A percentile compares a stretch with the other conserved stretches of the same genome.
Conservation (phyloP, 176 grass and related monocot genomes). For the Ensete glaucum region DNA sequence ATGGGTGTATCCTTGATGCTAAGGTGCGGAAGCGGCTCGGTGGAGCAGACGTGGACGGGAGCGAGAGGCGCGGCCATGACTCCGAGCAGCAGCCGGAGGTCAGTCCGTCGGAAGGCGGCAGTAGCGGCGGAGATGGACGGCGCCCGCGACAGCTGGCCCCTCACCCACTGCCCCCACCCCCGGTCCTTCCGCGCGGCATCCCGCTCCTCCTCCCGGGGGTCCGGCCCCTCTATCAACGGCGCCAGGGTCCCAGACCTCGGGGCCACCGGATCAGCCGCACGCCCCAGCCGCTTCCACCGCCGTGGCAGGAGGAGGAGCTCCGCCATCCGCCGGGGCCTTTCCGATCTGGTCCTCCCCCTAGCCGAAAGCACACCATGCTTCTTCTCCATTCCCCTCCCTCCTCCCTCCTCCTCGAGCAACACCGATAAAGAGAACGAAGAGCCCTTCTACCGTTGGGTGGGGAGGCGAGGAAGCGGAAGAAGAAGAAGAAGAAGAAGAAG, state of each 20-base stretch:
- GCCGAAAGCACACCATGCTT: conserved; percentile 3
- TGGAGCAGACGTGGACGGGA: conserved; percentile 5
- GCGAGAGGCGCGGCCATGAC: conserved; percentile 11
- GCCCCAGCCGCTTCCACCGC: background rate
- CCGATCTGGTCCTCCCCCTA: background rate
- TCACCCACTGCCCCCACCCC: conserved; percentile 8
- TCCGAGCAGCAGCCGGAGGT: conserved; percentile 1
- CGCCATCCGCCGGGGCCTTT: background rate
- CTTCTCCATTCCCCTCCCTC: conserved; percentile 5
- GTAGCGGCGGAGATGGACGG: background rate
- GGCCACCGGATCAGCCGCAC: background rate
- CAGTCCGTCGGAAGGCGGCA: background rate
- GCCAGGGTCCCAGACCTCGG: conserved; percentile 1
- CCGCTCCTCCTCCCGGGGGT: background rate
- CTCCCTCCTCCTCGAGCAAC: background rate
- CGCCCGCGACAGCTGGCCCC: background rate
- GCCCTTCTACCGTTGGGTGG: background rate
- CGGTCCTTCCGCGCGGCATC: background rate
- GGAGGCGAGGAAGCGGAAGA: background rate
- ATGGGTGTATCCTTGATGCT: conserved; percentile 16
- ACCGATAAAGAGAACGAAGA: background rate
- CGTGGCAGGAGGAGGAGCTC: background rate
- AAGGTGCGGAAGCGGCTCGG: conserved; percentile 9
- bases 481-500: background rate
- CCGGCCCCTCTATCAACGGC: background rate